Base-by-base conservation (phyloP, 2,329 filamentous ascomycete genomes). In the Diplodia sapinea region DNA sequence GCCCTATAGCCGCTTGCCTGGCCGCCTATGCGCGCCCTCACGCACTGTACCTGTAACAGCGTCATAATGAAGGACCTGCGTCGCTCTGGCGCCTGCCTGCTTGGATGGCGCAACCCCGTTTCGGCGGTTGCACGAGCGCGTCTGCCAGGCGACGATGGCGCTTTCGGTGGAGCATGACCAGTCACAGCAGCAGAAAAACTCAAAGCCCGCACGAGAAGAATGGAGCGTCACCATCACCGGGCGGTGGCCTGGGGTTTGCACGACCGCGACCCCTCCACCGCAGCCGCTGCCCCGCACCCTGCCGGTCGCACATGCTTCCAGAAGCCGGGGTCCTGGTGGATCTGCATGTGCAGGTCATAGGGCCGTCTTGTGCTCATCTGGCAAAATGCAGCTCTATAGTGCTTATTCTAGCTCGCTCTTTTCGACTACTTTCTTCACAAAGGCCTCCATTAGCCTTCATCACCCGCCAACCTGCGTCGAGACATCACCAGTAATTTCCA, bases 401-500 rank as follows among this genome's bases (percentile, higher is more conserved):
- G 62, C 51, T 52, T 52, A 68, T 67, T 57, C 55, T 49, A 55
- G 47, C 64, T 52, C 66, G 69, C 69, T 64, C 36, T 23, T 59
- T 59, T 62, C 26, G 57, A 50, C 57, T 17, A 23, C 29, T 23
- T 15, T 62, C 67, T 59, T 68, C 68, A 68, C 26, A 52, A 65
- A 65, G 23, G n/a, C 26, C n/a, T 11, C n/a, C 8, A 47, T n/a
- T 20, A 20, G 17, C 36, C 47, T 52, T 40, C 49, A 52, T 26
- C 38, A 31, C 43, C 63, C 40, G 40, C 33, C 51, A 4, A 29
- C 64, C 43, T 23, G 54, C 64, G 23, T 51, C 66, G 43, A 57
- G 33, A 40, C 43, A 20, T 73, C 69, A 79, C 77, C 77, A 79
- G 66, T 78, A 78, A 64, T 73, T 68, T 61, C 71, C 55, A 38